Evolutionary conservation across 768 basidiomycete species (phyloP).

Genomic region (Pisolithus albus): DNA sequence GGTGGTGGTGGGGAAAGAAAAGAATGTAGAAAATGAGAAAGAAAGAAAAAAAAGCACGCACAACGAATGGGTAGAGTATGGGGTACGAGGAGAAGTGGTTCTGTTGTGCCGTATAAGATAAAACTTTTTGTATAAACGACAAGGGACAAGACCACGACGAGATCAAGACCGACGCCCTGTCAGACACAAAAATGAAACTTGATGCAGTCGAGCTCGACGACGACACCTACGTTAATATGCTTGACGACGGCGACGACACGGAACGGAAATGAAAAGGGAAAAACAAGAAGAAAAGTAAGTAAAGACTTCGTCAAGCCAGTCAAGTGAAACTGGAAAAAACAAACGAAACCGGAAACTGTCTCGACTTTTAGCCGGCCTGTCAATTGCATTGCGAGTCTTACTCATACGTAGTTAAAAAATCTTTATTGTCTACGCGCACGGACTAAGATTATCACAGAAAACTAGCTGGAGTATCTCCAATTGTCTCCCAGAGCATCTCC

Average conservation of each 20-base stretch:
- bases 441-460: conserved; percentile 10
- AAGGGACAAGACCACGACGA: conserved; percentile 29
- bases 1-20: conserved; percentile 12
- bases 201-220: background rate
- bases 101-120: conserved; percentile 37
- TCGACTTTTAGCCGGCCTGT: conserved; percentile 7
- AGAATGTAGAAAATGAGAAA: conserved; percentile 9
- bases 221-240: conserved; percentile 20
- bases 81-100: conserved; percentile 21
- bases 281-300: conserved; percentile 1
- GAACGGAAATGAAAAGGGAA: background rate
- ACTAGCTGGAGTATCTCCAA: conserved; percentile 24
- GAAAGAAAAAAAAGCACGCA: conserved; percentile 32
- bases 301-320: conserved; percentile 15
- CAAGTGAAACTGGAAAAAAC: conserved; percentile 15
- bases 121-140: conserved; percentile 25
- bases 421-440: conserved; percentile 15
- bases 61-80: conserved; percentile 29
- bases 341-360: conserved; percentile 10
- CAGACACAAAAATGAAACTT: background rate
- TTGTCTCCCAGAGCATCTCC: conserved; percentile 32
- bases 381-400: background rate
- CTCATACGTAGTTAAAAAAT: too few species aligned
- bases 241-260: conserved; percentile 4
- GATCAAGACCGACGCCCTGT: conserved; percentile 25